Percentiles rank a stretch among this genome's conserved stretches.
phyloP scores from a whole-genome alignment of 169 alveolate species.

The Cryptosporidium felis region DNA sequence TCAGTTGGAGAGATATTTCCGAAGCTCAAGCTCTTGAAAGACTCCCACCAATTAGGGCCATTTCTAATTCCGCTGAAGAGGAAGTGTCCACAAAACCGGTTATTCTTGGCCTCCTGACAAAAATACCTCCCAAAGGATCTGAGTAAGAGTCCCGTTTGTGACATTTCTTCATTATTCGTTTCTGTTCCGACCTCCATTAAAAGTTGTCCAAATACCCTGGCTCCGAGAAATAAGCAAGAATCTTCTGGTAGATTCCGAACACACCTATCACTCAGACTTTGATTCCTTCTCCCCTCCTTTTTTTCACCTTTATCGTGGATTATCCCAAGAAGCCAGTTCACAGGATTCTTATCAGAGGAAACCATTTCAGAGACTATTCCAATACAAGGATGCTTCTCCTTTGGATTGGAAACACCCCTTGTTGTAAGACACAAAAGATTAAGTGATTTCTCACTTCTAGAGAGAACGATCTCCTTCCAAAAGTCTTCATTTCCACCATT shows the following conservation, averaged over 20 bases:
- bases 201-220: constrained; percentile 56
- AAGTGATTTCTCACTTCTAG: constrained; percentile 17
- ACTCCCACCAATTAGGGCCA: constrained; percentile 51
- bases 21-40: background rate
- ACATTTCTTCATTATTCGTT: background rate
- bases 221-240: constrained; percentile 15
- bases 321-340: constrained; percentile 18
- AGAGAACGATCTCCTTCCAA: constrained; percentile 24
- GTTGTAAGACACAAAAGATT: constrained; percentile 13
- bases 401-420: background rate
- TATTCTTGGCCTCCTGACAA: constrained; percentile 38
- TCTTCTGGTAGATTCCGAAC: constrained; percentile 61
- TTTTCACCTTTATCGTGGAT: background rate
- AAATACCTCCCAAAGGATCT: constrained; percentile 57
- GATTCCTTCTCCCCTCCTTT: background rate
- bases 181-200: constrained; percentile 15
- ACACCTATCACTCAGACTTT: constrained; percentile 3
- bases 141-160: constrained; percentile 5
- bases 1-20: constrained; percentile 12
- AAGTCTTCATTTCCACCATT: constrained; percentile 4
- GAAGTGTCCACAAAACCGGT: constrained; percentile 24
- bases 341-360: background rate
- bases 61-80: background rate
- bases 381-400: constrained; percentile 25
- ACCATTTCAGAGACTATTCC: constrained; percentile 5